A percentile compares a stretch with the other conserved stretches of the same genome.
Evolutionary conservation across 2,329 filamentous ascomycete genomes (phyloP).

Genomic region (Penicillium sumatraense): DNA sequence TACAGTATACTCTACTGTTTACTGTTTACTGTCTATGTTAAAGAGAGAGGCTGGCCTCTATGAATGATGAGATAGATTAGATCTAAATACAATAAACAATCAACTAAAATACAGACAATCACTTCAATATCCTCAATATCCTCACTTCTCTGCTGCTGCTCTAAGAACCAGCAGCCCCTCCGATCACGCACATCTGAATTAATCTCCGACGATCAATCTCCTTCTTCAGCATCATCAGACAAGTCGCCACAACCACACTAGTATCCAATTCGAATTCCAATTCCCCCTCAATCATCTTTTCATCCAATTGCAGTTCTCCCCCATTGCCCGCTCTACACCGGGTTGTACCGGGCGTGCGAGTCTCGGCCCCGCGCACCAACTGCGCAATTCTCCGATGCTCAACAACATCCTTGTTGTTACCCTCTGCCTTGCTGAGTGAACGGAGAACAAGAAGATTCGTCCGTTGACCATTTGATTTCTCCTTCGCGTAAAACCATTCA

Average conservation of each 20-base stretch:
- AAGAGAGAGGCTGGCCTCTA: no score
- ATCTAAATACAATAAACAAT: not conserved
- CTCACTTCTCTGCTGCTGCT: no score
- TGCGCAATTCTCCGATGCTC: slow-evolving; percentile 39
- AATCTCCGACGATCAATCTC: slow-evolving; percentile 64
- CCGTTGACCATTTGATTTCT: slow-evolving; percentile 43
- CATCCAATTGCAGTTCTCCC: slow-evolving; percentile 57
- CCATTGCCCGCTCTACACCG: slow-evolving; percentile 47
- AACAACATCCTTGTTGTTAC: not conserved
- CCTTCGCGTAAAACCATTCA: slow-evolving; percentile 61
- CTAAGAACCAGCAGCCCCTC: slow-evolving; percentile 14
- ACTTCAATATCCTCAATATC: not conserved
- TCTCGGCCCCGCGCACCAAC: slow-evolving; percentile 44
- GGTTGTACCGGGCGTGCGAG: slow-evolving; percentile 45
- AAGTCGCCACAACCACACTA: slow-evolving; percentile 60
- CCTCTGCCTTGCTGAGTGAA: slow-evolving; percentile 2
- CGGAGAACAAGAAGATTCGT: slow-evolving; percentile 33
- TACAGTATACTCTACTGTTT: no score
- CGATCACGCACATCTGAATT: slow-evolving; percentile 56
- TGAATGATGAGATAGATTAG: not conserved
- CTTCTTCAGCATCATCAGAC: slow-evolving; percentile 67
- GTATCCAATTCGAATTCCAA: slow-evolving; percentile 52
- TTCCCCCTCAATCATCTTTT: slow-evolving; percentile 36
- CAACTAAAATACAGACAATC: no score
- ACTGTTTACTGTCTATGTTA: no score